Evolutionary conservation across 2,329 filamentous ascomycete genomes (phyloP).

Genomic region (Colletotrichum spaethianum): DNA sequence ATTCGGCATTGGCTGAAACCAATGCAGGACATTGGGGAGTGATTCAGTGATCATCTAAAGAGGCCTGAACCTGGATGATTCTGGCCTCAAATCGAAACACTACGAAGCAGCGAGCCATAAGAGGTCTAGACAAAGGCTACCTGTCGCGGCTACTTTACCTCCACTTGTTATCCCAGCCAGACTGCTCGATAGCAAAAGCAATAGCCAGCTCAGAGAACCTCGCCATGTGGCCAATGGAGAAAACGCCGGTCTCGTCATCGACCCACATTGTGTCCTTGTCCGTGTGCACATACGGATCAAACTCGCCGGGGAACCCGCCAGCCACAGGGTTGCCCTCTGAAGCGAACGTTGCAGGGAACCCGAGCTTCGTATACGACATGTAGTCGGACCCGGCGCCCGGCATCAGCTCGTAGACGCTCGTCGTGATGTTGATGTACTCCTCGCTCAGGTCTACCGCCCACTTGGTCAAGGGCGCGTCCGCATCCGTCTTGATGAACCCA

Average conservation of each 20-base stretch:
- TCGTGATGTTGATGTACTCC: constrained; percentile 54
- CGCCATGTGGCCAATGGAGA: constrained; percentile 58
- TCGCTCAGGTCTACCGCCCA: constrained; percentile 53
- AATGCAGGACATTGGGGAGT: not conserved
- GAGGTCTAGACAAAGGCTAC: not conserved
- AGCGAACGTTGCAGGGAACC: constrained; percentile 56
- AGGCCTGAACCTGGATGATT: not conserved
- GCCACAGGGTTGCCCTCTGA: constrained; percentile 54
- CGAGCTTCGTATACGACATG: constrained; percentile 56
- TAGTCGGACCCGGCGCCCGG: constrained; percentile 56
- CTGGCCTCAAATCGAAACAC: not conserved
- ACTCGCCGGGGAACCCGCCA: constrained; percentile 50
- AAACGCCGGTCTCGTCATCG: constrained; percentile 54
- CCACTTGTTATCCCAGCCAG: constrained; percentile 57
- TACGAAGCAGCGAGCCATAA: not conserved
- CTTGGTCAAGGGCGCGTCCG: constrained; percentile 53
- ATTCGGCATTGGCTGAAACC: not conserved
- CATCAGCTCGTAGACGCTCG: constrained; percentile 51
- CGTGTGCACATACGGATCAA: constrained; percentile 56
- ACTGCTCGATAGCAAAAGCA: constrained; percentile 56
- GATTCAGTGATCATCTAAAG: not conserved
- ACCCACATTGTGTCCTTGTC: constrained; percentile 55
- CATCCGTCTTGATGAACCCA: constrained; percentile 55
- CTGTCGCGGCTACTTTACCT: constrained; percentile 43
- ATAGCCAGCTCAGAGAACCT: constrained; percentile 57